Evolutionary conservation across 129 eudicot genomes (phyloP).

Genomic region (Gnaphalium uliginosum): DNA sequence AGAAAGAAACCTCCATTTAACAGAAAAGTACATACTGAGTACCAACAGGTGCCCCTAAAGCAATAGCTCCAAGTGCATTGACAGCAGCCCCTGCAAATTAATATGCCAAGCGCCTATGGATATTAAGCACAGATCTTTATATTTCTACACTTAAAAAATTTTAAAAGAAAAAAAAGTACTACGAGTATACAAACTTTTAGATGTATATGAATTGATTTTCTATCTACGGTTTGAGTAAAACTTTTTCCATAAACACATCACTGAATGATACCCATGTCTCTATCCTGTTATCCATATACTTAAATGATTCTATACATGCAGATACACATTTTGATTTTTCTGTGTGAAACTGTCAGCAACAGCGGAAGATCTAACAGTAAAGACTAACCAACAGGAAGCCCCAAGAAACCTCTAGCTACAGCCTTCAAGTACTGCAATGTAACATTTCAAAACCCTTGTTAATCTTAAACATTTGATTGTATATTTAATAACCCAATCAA

Average conservation of each 20-base stretch:
- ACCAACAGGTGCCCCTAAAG: conserved; percentile 90
- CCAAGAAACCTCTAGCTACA: conserved; percentile 68
- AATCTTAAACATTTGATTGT: not conserved
- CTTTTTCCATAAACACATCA: conserved; percentile 1
- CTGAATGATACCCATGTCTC: not conserved
- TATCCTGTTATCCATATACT: not conserved
- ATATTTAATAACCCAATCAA: not conserved
- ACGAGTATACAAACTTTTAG: not conserved
- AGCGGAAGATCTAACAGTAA: conserved; percentile 10
- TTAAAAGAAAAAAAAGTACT: not conserved
- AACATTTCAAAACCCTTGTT: conserved; percentile 14
- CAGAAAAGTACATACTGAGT: conserved; percentile 48
- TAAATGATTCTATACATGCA: not conserved
- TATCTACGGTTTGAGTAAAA: not conserved
- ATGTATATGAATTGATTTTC: not conserved
- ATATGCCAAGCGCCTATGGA: not conserved
- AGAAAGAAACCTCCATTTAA: conserved; percentile 1
- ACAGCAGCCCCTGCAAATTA: conserved; percentile 69
- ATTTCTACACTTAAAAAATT: not conserved
- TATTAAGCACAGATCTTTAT: conserved; percentile 18
- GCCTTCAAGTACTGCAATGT: conserved; percentile 74
- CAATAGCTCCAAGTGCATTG: conserved; percentile 90
- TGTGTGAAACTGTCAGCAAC: not conserved
- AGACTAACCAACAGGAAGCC: conserved; percentile 71
- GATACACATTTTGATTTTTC: not conserved